A percentile compares a stretch with the other conserved stretches of the same genome.
These are phyloP conservation scores for Blastobotrys proliferans DNA, from an alignment of 1,139 yeast genomes.

Conservation along the genomic window DNA sequence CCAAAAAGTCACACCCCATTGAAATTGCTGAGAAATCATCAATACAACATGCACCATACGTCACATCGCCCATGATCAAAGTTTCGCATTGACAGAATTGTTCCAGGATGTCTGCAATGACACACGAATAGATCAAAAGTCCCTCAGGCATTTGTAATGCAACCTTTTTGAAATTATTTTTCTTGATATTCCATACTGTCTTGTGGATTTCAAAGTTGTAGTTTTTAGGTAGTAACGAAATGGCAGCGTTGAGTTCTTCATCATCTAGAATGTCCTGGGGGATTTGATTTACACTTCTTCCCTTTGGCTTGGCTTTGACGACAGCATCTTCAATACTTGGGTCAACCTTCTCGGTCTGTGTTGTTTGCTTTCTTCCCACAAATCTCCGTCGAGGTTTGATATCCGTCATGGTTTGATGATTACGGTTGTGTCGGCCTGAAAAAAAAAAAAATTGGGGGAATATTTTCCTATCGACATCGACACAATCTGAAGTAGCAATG, in stretches of 20 bases:
- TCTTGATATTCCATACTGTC: conserved; percentile 87
- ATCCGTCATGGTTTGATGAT: conserved; percentile 9
- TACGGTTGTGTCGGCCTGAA: background rate
- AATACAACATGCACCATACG: conserved; percentile 98
- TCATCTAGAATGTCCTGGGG: conserved; percentile 82
- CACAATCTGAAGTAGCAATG: conserved; percentile 44
- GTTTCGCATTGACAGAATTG: conserved; percentile 88
- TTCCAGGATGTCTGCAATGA: conserved; percentile 84
- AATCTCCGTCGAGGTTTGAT: conserved; percentile 43
- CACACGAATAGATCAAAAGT: conserved; percentile 74
- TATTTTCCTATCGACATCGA: background rate
- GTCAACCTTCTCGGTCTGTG: conserved; percentile 19
- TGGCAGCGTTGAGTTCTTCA: conserved; percentile 74
- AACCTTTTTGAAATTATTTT: conserved; percentile 67
- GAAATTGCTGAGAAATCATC: conserved; percentile 95
- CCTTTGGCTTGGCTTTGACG: conserved; percentile 29
- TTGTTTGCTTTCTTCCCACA: conserved; percentile 38
- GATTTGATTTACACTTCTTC: conserved; percentile 74
- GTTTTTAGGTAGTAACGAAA: conserved; percentile 76
- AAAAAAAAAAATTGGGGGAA: background rate
- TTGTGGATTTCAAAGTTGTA: conserved; percentile 95
- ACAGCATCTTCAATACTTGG: conserved; percentile 20
- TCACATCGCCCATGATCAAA: conserved; percentile 96
- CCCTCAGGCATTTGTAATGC: conserved; percentile 99
- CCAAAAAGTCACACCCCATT: conserved; percentile 86